Conservation (phyloP, 2,329 filamentous ascomycete genomes). For the Plectosphaerella plurivora region DNA sequence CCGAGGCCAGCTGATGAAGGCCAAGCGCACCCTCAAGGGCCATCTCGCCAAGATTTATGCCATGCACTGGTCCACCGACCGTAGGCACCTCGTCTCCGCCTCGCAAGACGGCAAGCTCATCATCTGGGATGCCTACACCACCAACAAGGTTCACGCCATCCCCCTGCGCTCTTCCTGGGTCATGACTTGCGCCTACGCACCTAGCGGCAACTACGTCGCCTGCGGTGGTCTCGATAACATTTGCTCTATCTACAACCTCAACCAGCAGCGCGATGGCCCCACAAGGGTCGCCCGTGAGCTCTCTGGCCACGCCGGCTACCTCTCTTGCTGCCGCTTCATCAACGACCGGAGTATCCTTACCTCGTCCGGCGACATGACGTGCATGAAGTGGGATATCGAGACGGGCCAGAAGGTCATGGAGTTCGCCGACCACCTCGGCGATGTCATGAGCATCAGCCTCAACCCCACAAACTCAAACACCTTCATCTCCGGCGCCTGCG, state of each 20-base stretch:
- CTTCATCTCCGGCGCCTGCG: conserved; percentile 98
- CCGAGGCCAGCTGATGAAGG: conserved; percentile 91
- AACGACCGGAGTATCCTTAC: conserved; percentile 97
- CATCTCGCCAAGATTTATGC: conserved; percentile 99
- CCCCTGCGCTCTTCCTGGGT: conserved; percentile 97
- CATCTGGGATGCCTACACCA: conserved; percentile 99
- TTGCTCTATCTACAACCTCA: conserved; percentile 99
- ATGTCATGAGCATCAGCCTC: conserved; percentile 99
- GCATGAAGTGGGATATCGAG: conserved; percentile 99
- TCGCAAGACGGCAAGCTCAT: conserved; percentile 99
- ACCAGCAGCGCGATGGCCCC: conserved; percentile 88
- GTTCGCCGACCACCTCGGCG: conserved; percentile 95
- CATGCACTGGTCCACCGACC: conserved; percentile 99
- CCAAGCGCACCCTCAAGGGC: conserved; percentile 93
- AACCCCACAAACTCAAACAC: conserved; percentile 99
- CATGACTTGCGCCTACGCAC: conserved; percentile 99
- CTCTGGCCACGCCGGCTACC: conserved; percentile 93
- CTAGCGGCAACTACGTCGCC: conserved; percentile 96
- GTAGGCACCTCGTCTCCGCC: conserved; percentile 92
- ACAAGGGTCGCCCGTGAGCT: conserved; percentile 93
- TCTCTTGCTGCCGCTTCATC: conserved; percentile 98
- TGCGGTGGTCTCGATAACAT: conserved; percentile 99
- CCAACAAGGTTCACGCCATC: conserved; percentile 99
- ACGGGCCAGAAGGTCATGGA: conserved; percentile 96
- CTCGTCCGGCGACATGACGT: conserved; percentile 98